phyloP scores from a whole-genome alignment of 2,329 filamentous ascomycete genomes.

The Phyllosticta citrichinensis region DNA sequence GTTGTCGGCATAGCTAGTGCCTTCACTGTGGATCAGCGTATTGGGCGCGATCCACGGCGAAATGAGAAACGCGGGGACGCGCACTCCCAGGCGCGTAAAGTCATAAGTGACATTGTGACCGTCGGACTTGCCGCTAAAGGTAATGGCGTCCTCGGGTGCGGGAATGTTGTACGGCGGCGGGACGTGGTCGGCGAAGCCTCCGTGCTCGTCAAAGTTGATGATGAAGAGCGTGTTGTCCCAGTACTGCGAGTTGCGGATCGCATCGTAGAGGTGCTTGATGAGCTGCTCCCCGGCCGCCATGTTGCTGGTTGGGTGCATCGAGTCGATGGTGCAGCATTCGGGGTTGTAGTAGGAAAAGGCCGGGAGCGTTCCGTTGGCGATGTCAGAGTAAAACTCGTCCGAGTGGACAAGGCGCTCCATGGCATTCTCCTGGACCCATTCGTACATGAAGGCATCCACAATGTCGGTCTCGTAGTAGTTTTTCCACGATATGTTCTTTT shows the following conservation, averaged over 20 bases:
- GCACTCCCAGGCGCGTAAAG: conserved; percentile 31
- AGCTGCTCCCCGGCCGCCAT: conserved; percentile 29
- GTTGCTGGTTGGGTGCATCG: conserved; percentile 32
- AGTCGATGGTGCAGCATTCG: conserved; percentile 20
- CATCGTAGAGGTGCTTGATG: conserved; percentile 34
- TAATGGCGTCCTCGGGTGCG: conserved; percentile 20
- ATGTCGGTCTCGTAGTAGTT: conserved; percentile 33
- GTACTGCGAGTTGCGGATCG: conserved; percentile 30
- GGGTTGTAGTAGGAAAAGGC: conserved; percentile 20
- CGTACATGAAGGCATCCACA: conserved; percentile 28
- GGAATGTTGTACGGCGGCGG: conserved; percentile 29
- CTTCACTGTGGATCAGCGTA: conserved; percentile 5
- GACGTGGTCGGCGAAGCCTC: conserved; percentile 33
- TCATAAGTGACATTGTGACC: conserved; percentile 27
- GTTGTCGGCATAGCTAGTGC: neutral
- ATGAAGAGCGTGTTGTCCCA: conserved; percentile 32
- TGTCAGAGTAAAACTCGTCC: conserved; percentile 17
- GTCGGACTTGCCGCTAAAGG: conserved; percentile 22
- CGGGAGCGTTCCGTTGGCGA: conserved; percentile 17
- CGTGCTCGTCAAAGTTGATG: conserved; percentile 33
- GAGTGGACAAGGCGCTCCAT: conserved; percentile 22
- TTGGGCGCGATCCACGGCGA: conserved; percentile 18
- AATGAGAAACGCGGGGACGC: conserved; percentile 29
- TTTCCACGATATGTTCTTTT: conserved; percentile 30
- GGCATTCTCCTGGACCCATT: conserved; percentile 30